These are phyloP conservation scores for Magnolia sinica DNA, from an alignment of 164 flowering plant species.

Conservation along the genomic window DNA sequence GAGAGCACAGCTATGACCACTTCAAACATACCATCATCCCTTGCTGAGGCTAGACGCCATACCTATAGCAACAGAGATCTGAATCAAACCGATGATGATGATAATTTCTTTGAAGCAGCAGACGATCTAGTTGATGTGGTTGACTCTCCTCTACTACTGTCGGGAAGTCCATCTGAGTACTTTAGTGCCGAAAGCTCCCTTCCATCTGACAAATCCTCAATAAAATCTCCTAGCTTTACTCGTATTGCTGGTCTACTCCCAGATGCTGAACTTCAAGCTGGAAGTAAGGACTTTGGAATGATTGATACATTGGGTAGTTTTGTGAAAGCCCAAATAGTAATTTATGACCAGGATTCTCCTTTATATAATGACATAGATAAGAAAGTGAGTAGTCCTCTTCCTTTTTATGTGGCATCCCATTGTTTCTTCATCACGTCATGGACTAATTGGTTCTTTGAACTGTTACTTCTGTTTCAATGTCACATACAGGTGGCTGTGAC, in stretches of 20 bases:
- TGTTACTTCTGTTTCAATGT: neutral
- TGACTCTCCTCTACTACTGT: constrained; percentile 30
- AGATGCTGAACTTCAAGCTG: constrained; percentile 27
- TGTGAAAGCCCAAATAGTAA: constrained; percentile 88
- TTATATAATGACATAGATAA: constrained; percentile 64
- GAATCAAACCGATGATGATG: constrained; percentile 64
- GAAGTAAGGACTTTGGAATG: constrained; percentile 25
- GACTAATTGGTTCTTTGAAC: constrained; percentile 3
- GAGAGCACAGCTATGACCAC: constrained; percentile 25
- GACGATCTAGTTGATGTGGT: constrained; percentile 59
- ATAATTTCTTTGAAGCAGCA: constrained; percentile 83
- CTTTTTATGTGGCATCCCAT: neutral
- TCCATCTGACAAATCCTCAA: constrained; percentile 27
- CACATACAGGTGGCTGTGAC: constrained; percentile 69
- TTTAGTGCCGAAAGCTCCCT: constrained; percentile 17
- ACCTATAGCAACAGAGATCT: constrained; percentile 30
- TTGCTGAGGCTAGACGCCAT: constrained; percentile 23
- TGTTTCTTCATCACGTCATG: neutral
- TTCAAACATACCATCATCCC: constrained; percentile 20
- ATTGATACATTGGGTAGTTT: constrained; percentile 61
- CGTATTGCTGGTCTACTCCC: constrained; percentile 73
- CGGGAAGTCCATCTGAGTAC: constrained; percentile 21
- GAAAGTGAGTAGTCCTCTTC: constrained; percentile 33
- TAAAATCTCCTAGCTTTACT: constrained; percentile 58
- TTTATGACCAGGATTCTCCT: constrained; percentile 66